phyloP scores from a whole-genome alignment of 2,329 filamentous ascomycete species.

The Clarireedia paspali region DNA sequence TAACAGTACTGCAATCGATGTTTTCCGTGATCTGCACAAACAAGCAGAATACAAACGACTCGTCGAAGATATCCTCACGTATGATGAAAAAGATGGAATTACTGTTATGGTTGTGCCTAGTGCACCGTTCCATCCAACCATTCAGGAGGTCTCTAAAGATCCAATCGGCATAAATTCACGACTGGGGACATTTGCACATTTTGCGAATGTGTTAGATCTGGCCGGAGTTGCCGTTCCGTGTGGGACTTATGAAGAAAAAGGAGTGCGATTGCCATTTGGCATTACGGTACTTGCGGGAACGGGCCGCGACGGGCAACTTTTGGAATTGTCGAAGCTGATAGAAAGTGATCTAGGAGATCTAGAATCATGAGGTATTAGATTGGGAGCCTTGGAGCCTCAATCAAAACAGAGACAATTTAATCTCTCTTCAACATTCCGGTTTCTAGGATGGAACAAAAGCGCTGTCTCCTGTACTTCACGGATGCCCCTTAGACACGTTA shows the following conservation, averaged over 20 bases:
- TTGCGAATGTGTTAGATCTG: constrained; percentile 47
- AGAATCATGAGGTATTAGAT: constrained; percentile 1
- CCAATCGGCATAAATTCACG: constrained; percentile 41
- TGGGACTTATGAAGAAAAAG: constrained; percentile 17
- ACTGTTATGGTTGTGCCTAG: constrained; percentile 43
- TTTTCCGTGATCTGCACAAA: constrained; percentile 40
- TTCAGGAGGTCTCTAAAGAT: constrained; percentile 41
- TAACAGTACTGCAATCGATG: constrained; percentile 36
- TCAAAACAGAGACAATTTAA: no score
- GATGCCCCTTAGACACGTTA: no score
- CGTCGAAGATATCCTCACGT: constrained; percentile 34
- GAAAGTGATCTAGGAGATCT: constrained; percentile 20
- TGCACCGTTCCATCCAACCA: constrained; percentile 38
- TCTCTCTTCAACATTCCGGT: no score
- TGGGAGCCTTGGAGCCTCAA: no score
- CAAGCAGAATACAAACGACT: constrained; percentile 37
- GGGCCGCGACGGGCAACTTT: constrained; percentile 34
- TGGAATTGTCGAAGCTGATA: constrained; percentile 29
- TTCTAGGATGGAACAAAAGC: no score
- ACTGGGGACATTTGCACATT: constrained; percentile 44
- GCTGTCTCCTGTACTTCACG: no score
- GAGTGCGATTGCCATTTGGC: constrained; percentile 34
- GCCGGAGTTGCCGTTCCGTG: constrained; percentile 33
- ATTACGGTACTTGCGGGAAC: constrained; percentile 35
- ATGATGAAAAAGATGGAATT: constrained; percentile 24